Evolutionary conservation across 2,329 filamentous ascomycete species (phyloP), one percentile per base, ranked within the genome.

Genomic region (Botrytis byssoidea): DNA sequence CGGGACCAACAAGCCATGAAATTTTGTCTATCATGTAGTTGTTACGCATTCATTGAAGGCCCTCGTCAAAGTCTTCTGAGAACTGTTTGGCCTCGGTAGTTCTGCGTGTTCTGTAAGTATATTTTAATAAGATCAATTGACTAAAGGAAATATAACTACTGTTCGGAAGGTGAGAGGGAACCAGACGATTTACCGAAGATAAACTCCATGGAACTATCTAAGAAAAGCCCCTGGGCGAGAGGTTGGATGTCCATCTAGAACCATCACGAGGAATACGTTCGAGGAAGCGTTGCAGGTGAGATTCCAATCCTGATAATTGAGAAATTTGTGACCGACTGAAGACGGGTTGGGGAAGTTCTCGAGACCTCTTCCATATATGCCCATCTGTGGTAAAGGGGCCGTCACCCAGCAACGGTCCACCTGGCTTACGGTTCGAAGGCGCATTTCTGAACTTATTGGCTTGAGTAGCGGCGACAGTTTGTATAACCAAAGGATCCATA

Each of bases 161-260:
- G 16, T 35, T 35, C 35, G n/a, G 60, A 72, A 20, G 72, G 70
- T 8, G 72, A 73, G 16, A 76, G 46, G 73, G 84, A 8, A 89
- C 72, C 72, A 25, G 72, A 71, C 4, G 74, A 75, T 51, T 76
- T 74, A 35, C 74, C 74, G 37, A 76, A 75, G 14, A 75, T 73
- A 37, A 77, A 76, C 32, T 75, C 72, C 18, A 72, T 76, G 5
- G 73, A 60, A 46, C 88, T 88, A 74, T 92, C 90, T 20, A 92
- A 84, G 0, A 90, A 91, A 77, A 91, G 85, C 64, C 86, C 85
- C 78, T 91, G 91, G 78, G 91, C 89, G 10, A 91, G 81, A 18
- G 87, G 85, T 77, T 89, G 88, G 32, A 92, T 82, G 75, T 92
- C 87, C 22, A 92, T 85, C 0, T 85, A 3, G 83, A 81, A 60